These are phyloP conservation scores for Alopecurus myosuroides DNA, from an alignment of 176 grass and related monocot species.

Conservation along the genomic window DNA sequence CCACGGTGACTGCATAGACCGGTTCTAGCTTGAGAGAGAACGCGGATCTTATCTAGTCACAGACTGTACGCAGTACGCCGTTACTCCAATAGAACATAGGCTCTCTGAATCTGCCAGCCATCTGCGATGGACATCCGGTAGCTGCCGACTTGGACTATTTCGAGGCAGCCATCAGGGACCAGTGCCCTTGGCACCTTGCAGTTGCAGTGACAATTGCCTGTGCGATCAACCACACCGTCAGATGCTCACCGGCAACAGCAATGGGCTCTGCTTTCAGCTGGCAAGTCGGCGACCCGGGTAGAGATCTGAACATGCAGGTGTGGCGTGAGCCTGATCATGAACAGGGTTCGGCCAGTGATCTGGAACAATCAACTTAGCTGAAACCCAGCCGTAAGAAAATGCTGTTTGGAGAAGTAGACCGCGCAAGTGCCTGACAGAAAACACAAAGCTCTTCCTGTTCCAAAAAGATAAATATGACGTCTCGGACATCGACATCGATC, in stretches of 20 bases:
- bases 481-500: background rate
- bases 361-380: background rate
- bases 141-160: conserved; percentile 37
- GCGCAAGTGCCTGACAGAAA: background rate
- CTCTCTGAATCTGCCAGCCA: conserved; percentile 1
- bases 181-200: background rate
- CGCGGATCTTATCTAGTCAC: background rate
- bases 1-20: background rate
- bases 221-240: conserved; percentile 7
- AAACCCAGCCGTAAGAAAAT: background rate
- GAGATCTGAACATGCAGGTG: conserved; percentile 1
- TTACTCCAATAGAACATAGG: background rate
- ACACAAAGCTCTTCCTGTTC: background rate
- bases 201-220: conserved; percentile 1
- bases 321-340: background rate
- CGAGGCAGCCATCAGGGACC: conserved; percentile 6
- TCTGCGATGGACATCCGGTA: background rate
- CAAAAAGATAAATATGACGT: background rate
- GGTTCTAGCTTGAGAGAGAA: background rate
- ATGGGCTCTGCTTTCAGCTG: background rate
- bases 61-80: background rate
- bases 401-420: background rate
- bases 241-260: background rate
- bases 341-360: background rate
- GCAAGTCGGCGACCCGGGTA: conserved; percentile 6